Conservation (phyloP, 805 yeast genomes). For the Metschnikowia lachancei region DNA sequence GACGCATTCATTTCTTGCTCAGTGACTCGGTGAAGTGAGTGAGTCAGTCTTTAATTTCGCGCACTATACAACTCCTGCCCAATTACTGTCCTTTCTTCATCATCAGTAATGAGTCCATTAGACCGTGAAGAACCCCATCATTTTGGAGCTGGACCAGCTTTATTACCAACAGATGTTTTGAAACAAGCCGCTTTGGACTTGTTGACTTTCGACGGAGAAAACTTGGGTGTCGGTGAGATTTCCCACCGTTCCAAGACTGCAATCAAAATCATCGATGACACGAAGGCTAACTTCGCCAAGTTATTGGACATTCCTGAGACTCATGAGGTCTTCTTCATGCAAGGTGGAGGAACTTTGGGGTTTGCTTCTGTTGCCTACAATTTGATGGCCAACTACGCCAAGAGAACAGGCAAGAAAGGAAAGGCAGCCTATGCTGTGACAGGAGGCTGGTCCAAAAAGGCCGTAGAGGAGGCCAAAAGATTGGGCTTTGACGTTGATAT, state of each 20-base stretch:
- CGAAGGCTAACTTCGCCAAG: constrained; percentile 64
- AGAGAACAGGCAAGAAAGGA: constrained; percentile 71
- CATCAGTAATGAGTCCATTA: constrained; percentile 28
- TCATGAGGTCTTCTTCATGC: constrained; percentile 91
- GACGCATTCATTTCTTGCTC: background rate
- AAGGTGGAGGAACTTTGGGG: constrained; percentile 98
- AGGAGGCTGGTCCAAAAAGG: constrained; percentile 91
- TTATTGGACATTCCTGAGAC: constrained; percentile 80
- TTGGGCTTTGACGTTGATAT: constrained; percentile 73
- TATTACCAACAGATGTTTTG: constrained; percentile 77
- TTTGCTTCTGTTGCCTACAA: constrained; percentile 86
- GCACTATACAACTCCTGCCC: constrained; percentile 1
- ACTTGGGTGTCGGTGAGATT: constrained; percentile 91
- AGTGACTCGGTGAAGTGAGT: constrained; percentile 6
- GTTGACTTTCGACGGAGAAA: constrained; percentile 62
- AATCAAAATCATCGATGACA: constrained; percentile 65
- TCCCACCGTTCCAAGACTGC: constrained; percentile 93
- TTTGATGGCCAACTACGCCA: constrained; percentile 69
- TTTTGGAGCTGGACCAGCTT: constrained; percentile 99
- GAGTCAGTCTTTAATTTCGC: constrained; percentile 6
- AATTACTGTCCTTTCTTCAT: background rate
- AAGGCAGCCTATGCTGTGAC: constrained; percentile 84
- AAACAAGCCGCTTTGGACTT: constrained; percentile 86
- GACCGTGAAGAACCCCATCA: constrained; percentile 73
- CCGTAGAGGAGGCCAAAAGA: constrained; percentile 82